phyloP scores from a whole-genome alignment of 768 basidiomycete species.

The Trametes coccinea region DNA sequence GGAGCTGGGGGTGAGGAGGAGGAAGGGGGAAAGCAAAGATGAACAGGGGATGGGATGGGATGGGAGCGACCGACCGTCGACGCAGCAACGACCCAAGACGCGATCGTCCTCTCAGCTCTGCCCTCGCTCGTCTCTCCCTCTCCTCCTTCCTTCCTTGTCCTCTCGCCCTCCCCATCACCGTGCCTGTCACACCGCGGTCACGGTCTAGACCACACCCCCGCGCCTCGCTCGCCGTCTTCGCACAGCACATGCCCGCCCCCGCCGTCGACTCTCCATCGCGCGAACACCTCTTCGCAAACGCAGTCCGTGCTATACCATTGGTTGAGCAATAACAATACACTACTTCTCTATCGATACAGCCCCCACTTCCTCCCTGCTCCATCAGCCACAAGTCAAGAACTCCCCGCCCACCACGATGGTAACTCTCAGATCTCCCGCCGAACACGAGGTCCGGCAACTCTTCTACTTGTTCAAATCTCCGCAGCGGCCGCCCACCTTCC shows the following conservation, averaged over 20 bases:
- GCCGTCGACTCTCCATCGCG: no score
- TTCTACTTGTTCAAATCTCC: neutral
- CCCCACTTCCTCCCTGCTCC: no score
- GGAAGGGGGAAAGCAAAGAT: constrained; percentile 11
- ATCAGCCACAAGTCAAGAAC: neutral
- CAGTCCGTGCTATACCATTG: constrained; percentile 9
- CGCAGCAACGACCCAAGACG: neutral
- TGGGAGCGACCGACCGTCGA: constrained; percentile 5
- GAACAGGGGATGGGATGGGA: neutral
- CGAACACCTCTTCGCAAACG: neutral
- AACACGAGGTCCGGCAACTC: neutral
- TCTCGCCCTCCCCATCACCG: constrained; percentile 3
- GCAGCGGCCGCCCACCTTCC: no score
- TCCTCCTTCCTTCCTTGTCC: no score
- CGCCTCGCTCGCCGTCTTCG: neutral
- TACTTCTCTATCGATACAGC: constrained; percentile 20
- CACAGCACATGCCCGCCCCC: neutral
- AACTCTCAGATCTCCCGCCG: neutral
- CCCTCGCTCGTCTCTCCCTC: no score
- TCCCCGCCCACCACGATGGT: neutral
- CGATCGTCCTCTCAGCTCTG: neutral
- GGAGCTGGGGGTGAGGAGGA: constrained; percentile 13
- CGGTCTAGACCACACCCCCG: constrained; percentile 5
- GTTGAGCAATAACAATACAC: constrained; percentile 21
- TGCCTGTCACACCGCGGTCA: constrained; percentile 14